Percentiles rank a stretch among this genome's conserved stretches.
These are phyloP conservation scores for Quercus agrifolia DNA, from an alignment of 306 rosid species.

Conservation along the genomic window DNA sequence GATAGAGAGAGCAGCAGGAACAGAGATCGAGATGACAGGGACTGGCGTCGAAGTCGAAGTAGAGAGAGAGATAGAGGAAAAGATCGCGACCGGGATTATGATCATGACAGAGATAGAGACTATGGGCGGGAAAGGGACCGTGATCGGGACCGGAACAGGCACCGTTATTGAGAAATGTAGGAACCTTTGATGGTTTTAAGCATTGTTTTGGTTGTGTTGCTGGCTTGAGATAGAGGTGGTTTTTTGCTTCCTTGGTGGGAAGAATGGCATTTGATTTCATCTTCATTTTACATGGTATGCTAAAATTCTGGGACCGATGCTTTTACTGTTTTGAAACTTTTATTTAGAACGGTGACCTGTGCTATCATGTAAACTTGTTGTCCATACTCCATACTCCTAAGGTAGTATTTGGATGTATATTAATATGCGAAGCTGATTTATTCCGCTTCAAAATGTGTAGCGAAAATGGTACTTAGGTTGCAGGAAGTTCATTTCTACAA, in stretches of 20 bases:
- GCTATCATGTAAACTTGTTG: neutral
- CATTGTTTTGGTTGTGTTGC: constrained; percentile 12
- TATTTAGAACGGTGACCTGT: neutral
- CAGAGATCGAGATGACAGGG: constrained; percentile 63
- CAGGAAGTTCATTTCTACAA: no score
- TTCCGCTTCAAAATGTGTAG: neutral
- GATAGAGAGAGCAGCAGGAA: constrained; percentile 55
- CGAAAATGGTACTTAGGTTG: no score
- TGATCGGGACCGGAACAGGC: constrained; percentile 40
- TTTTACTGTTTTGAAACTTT: neutral
- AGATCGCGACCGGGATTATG: constrained; percentile 65
- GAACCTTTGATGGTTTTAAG: constrained; percentile 5
- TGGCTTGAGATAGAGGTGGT: constrained; percentile 8
- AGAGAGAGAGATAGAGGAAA: constrained; percentile 78
- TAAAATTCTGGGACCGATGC: neutral
- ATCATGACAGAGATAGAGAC: constrained; percentile 58
- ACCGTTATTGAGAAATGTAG: constrained; percentile 46
- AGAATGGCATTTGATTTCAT: constrained; percentile 7
- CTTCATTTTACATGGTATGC: neutral
- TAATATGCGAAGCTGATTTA: neutral
- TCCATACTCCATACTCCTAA: neutral
- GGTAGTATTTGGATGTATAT: neutral
- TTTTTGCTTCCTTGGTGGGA: constrained; percentile 8
- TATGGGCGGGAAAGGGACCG: constrained; percentile 66
- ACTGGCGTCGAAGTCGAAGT: constrained; percentile 66